A percentile compares a stretch with the other conserved stretches of the same genome.
Conservation (phyloP, 2,329 filamentous ascomycete species). For the Cladophialophora yegresii region DNA sequence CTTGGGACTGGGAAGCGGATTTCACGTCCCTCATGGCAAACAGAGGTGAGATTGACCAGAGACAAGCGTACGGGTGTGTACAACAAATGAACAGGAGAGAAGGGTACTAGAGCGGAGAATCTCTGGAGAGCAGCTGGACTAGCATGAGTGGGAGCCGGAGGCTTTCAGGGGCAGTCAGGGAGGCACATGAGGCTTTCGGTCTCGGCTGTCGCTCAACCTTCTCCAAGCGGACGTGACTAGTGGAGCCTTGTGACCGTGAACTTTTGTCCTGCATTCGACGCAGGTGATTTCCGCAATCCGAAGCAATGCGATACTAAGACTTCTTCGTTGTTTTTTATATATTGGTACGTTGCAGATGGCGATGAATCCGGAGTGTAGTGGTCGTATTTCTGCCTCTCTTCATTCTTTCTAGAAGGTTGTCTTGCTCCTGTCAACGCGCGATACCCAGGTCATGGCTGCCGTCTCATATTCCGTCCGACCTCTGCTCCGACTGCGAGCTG, state of each 20-base stretch:
- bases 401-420: background rate
- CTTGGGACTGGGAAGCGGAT: background rate
- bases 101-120: background rate
- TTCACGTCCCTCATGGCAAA: background rate
- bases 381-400: background rate
- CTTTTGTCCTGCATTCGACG: background rate
- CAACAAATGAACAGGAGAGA: background rate
- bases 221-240: background rate
- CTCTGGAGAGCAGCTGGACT: background rate
- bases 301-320: background rate
- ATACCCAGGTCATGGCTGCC: constrained; percentile 10
- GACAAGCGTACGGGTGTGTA: background rate
- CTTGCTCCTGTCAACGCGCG: background rate
- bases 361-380: background rate
- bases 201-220: background rate
- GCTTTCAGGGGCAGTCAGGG: background rate
- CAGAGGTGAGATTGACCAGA: background rate
- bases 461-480: constrained; percentile 9
- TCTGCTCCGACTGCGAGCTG: constrained; percentile 15
- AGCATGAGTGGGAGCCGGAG: background rate
- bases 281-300: background rate
- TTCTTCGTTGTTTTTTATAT: background rate
- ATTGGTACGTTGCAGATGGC: background rate
- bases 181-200: background rate
- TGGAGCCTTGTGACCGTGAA: background rate